Evolutionary conservation across 352 stramenopile genomes (phyloP).

Genomic region (Globisporangium rhizosaccharum): DNA sequence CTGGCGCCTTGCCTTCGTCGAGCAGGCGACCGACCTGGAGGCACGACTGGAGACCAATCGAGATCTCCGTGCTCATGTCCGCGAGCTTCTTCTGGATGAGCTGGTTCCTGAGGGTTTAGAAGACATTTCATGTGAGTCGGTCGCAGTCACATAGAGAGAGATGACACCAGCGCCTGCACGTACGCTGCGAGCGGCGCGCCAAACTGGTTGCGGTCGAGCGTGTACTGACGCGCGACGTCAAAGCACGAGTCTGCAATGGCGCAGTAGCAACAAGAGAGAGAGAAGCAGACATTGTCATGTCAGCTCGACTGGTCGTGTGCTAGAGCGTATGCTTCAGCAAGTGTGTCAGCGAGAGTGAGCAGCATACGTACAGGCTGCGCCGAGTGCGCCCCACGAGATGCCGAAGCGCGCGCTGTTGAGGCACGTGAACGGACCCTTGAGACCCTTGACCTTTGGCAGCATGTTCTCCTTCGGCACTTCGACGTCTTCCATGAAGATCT

Average conservation of each 20-base stretch:
- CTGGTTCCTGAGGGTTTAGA: constrained; percentile 84
- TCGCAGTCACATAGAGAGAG: background rate
- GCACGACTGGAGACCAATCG: constrained; percentile 89
- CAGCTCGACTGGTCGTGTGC: background rate
- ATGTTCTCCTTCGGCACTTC: constrained; percentile 92
- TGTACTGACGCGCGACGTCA: constrained; percentile 92
- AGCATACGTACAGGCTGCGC: constrained; percentile 80
- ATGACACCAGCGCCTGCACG: constrained; percentile 8
- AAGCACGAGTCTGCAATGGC: constrained; percentile 85
- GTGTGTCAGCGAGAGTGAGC: background rate
- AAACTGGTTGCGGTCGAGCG: constrained; percentile 94
- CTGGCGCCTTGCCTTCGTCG: constrained; percentile 67
- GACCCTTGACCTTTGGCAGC: constrained; percentile 85
- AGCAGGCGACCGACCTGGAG: constrained; percentile 90
- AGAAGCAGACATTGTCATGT: background rate
- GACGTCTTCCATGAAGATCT: constrained; percentile 98
- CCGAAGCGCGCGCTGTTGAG: constrained; percentile 97
- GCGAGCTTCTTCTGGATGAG: constrained; percentile 98
- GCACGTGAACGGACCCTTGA: constrained; percentile 96
- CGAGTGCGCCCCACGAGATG: constrained; percentile 96
- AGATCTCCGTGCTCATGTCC: constrained; percentile 96
- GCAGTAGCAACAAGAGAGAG: background rate
- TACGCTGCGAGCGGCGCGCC: constrained; percentile 92
- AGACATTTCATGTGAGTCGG: background rate
- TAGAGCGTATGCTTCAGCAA: background rate